phyloP scores from a whole-genome alignment of 805 yeast genomes.

The Candida tibetensis region DNA sequence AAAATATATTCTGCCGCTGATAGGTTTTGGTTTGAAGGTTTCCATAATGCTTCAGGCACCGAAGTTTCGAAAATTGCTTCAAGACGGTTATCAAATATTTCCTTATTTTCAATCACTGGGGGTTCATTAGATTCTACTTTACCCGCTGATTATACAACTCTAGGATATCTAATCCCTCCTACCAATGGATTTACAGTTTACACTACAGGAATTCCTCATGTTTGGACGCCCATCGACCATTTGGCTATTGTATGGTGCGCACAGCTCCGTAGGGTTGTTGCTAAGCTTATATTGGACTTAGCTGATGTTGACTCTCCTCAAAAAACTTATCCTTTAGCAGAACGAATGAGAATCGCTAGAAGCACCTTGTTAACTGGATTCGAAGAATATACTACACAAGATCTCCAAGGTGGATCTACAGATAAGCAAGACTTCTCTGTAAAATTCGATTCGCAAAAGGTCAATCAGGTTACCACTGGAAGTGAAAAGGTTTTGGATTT shows the following conservation, averaged over 20 bases:
- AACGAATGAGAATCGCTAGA: constrained; percentile 60
- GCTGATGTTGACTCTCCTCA: constrained; percentile 46
- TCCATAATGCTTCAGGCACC: constrained; percentile 22
- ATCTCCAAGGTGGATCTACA: neutral
- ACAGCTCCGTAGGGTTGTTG: constrained; percentile 68
- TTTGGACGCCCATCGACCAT: constrained; percentile 94
- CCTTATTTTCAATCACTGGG: constrained; percentile 85
- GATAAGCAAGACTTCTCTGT: neutral
- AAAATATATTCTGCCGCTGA: constrained; percentile 72
- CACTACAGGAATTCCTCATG: constrained; percentile 82
- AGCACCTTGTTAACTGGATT: constrained; percentile 51
- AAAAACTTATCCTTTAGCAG: constrained; percentile 50
- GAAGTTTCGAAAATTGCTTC: constrained; percentile 33
- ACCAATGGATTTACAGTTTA: constrained; percentile 78
- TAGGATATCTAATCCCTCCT: constrained; percentile 68
- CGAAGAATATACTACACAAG: constrained; percentile 31
- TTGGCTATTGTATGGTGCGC: constrained; percentile 96
- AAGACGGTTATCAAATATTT: constrained; percentile 51
- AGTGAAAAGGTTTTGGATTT: constrained; percentile 5
- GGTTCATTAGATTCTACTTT: constrained; percentile 74
- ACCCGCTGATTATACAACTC: constrained; percentile 86
- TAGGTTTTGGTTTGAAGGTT: constrained; percentile 75
- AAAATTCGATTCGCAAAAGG: constrained; percentile 6
- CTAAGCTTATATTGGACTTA: constrained; percentile 56
- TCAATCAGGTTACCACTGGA: constrained; percentile 1